Evolutionary conservation across 352 stramenopile genomes (phyloP), one percentile per base, ranked within the genome.

Genomic region (Plasmopara halstedii): DNA sequence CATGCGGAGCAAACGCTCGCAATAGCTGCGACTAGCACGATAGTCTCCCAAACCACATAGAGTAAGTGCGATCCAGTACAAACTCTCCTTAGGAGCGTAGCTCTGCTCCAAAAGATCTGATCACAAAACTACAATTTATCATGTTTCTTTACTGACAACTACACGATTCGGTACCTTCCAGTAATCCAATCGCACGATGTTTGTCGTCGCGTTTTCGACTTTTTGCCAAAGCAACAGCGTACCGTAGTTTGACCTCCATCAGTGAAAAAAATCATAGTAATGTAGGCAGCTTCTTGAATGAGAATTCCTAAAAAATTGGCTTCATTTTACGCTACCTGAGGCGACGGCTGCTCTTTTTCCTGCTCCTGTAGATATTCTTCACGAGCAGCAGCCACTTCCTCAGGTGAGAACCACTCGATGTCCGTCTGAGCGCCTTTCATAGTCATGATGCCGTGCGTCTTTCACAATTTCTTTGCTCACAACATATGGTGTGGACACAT

Each of bases 121-220:
- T 32, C 46, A 46, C 9, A 52, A 22, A 38, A 47, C 2, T 33
- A 17, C 15, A 17, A 35, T 35, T 14, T 1, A 8, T 1, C 7
- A 18, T 5, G 2, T 35, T 18, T 35, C n/a, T 35, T 35, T 14
- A 35, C n/a, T 35, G 3, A 7, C 17, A 18, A 23, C 20, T 34
- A 11, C 3, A 6, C 25, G 25, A n/a, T n/a, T 13, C 13, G 23
- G 6, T 49, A 85, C 77, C 77, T 78, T 89, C 78, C 27, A 89
- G 50, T 22, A 89, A 61, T 2, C 62, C 73, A 14, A 88, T 69
- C 10, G 73, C 78, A 27, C 78, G 73, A 45, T 76, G 73, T 56
- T 89, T 89, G 55, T 89, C 73, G 42, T 89, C 78, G n/a, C 73
- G 69, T 42, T 86, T 86, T 41, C 62, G 66, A 59, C 78, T 89